phyloP scores from a whole-genome alignment of 1,139 yeast species.

The Geotrichum europaeum region DNA sequence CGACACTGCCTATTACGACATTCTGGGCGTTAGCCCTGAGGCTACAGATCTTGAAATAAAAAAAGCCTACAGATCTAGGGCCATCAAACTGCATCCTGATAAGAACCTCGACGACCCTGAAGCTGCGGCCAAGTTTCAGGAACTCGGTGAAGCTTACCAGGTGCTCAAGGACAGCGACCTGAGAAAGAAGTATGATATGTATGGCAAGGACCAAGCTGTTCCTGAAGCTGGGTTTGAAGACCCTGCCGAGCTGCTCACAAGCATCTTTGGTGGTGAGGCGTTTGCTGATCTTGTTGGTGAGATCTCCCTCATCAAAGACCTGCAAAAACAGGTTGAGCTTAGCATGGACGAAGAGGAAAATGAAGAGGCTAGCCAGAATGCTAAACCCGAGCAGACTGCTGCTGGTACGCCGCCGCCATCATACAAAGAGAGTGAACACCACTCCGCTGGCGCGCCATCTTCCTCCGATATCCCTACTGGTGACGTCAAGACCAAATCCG shows the following conservation, averaged over 20 bases:
- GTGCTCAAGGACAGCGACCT: slow-evolving; percentile 71
- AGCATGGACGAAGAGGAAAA: slow-evolving; percentile 76
- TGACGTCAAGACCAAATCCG: slow-evolving; percentile 3
- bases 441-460: slow-evolving; percentile 6
- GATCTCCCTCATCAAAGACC: slow-evolving; percentile 73
- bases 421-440: slow-evolving; percentile 9
- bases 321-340: slow-evolving; percentile 65
- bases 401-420: slow-evolving; percentile 2
- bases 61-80: slow-evolving; percentile 86
- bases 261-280: slow-evolving; percentile 90
- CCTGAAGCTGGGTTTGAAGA: slow-evolving; percentile 85
- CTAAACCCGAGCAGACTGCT: slow-evolving; percentile 13
- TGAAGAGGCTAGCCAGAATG: slow-evolving; percentile 41
- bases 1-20: slow-evolving; percentile 84
- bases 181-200: slow-evolving; percentile 73
- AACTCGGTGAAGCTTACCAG: slow-evolving; percentile 38
- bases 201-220: slow-evolving; percentile 76
- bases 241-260: slow-evolving; percentile 79
- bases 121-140: slow-evolving; percentile 62
- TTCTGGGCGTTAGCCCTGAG: slow-evolving; percentile 56
- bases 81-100: slow-evolving; percentile 88
- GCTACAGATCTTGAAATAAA: slow-evolving; percentile 84
- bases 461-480: slow-evolving; percentile 2
- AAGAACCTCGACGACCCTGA: slow-evolving; percentile 84
- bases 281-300: slow-evolving; percentile 88